Evolutionary conservation across 2,329 filamentous ascomycete genomes (phyloP).

Genomic region (Microascus cirrosus): DNA sequence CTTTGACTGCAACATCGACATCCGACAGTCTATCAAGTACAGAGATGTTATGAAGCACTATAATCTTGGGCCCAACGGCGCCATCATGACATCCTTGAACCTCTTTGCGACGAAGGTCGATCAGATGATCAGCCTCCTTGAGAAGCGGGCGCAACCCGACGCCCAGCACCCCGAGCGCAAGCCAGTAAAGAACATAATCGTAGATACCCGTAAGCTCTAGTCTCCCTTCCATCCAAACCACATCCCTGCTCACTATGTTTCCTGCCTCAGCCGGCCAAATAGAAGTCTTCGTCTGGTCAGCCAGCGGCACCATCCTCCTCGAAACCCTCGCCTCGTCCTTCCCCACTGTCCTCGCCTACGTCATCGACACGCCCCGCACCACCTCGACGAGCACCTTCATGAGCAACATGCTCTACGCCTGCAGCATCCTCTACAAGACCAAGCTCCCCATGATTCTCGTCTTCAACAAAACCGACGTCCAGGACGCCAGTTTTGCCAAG

Average conservation of each 20-base stretch:
- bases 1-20: conserved; percentile 97
- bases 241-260: not conserved
- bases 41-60: conserved; percentile 99
- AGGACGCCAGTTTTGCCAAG: conserved; percentile 81
- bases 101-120: conserved; percentile 97
- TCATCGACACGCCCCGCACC: conserved; percentile 93
- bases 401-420: conserved; percentile 99
- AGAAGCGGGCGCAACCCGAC: conserved; percentile 69
- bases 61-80: conserved; percentile 92
- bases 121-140: conserved; percentile 78
- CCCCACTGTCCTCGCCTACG: conserved; percentile 91
- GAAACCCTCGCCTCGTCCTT: conserved; percentile 89
- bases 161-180: conserved; percentile 47
- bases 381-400: conserved; percentile 94
- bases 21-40: conserved; percentile 97
- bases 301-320: conserved; percentile 85
- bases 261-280: conserved; percentile 63
- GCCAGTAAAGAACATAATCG: conserved; percentile 70
- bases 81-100: conserved; percentile 90
- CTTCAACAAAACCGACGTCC: conserved; percentile 98
- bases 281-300: conserved; percentile 98
- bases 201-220: conserved; percentile 61
- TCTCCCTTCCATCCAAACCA: not conserved
- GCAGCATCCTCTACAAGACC: conserved; percentile 97
- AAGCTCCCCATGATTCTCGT: conserved; percentile 97